phyloP scores from a whole-genome alignment of 2,329 filamentous ascomycete genomes.

The Scedosporium minutisporum region DNA sequence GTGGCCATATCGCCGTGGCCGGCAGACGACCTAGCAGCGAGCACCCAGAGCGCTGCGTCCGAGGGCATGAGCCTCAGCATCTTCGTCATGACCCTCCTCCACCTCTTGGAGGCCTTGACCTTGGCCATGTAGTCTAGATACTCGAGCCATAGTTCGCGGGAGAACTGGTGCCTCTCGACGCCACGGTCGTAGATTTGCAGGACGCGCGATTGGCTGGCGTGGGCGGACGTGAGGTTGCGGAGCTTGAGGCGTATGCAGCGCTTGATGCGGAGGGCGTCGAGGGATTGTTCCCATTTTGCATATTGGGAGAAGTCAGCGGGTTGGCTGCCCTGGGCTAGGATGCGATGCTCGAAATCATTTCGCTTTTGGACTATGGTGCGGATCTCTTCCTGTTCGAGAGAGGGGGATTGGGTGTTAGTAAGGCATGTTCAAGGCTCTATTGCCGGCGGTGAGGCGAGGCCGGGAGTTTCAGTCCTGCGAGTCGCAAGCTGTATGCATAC shows the following conservation, averaged over 20 bases:
- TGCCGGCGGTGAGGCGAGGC: neutral
- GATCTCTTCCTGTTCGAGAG: constrained; percentile 66
- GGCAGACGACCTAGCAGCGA: constrained; percentile 71
- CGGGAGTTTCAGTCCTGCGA: constrained; percentile 1
- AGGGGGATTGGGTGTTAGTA: neutral
- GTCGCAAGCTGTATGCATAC: constrained; percentile 30
- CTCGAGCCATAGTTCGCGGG: constrained; percentile 75
- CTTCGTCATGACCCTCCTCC: constrained; percentile 53
- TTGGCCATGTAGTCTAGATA: constrained; percentile 75
- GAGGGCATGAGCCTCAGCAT: constrained; percentile 79
- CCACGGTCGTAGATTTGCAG: constrained; percentile 85
- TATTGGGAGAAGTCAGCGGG: constrained; percentile 78
- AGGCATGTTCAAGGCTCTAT: neutral
- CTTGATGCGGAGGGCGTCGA: constrained; percentile 71
- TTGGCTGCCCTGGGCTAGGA: constrained; percentile 70
- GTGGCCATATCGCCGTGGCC: constrained; percentile 77
- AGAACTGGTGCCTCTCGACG: constrained; percentile 74
- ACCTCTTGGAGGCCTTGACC: constrained; percentile 55
- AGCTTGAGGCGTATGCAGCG: constrained; percentile 73
- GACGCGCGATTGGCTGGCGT: constrained; percentile 70
- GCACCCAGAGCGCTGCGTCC: constrained; percentile 76
- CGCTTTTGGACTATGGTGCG: constrained; percentile 78
- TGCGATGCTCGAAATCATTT: constrained; percentile 84
- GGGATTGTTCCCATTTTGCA: constrained; percentile 59
- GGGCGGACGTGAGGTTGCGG: constrained; percentile 52